Evolutionary conservation across 768 basidiomycete species (phyloP), one percentile per base, ranked within the genome.

Genomic region (button mushroom (Agaricus bisporus)): DNA sequence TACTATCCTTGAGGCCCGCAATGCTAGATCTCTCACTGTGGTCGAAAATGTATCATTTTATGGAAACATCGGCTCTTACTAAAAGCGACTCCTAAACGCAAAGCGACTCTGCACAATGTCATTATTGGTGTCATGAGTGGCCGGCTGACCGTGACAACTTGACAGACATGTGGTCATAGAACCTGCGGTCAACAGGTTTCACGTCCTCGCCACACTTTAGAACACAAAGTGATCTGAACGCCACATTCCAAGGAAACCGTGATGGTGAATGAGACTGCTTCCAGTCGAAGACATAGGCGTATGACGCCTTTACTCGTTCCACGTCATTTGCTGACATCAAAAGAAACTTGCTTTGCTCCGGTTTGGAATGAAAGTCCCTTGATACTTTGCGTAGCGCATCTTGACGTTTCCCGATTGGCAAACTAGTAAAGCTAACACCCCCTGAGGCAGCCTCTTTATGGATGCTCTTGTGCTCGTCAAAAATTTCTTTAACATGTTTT

Each of bases 321-420:
- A 77, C 54, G 22, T 70, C 64, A 29, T 68, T 62, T 15, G 65
- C 60, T 10, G 70, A 57, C 35, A 54, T 14, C 48, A 71, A 69
- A 51, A 63, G 62, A 57, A 69, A 57, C 49, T 59, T 59, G 20
- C 22, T 58, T 12, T 59, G 56, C 9, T 50, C 43, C 32, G 68
- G 66, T 15, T 29, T 59, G 22, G 63, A 58, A 5, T 68, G 66
- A 58, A 82, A 83, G 41, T 67, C 54, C 48, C 62, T 66, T 4
- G 83, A 81, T 25, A 77, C 58, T 20, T 61, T 58, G 7, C 82
- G 75, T n/a, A 82, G 62, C 17, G 68, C 63, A 56, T 85, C 79
- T 59, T 85, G 82, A 5, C 81, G 72, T 7, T 61, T 59, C 59
- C 78, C 73, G 50, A 81, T 82, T 0, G 69, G 69, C 5, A 71